Evolutionary conservation across 75 land plant genomes (phyloP).

Genomic region (Picea glauca): DNA sequence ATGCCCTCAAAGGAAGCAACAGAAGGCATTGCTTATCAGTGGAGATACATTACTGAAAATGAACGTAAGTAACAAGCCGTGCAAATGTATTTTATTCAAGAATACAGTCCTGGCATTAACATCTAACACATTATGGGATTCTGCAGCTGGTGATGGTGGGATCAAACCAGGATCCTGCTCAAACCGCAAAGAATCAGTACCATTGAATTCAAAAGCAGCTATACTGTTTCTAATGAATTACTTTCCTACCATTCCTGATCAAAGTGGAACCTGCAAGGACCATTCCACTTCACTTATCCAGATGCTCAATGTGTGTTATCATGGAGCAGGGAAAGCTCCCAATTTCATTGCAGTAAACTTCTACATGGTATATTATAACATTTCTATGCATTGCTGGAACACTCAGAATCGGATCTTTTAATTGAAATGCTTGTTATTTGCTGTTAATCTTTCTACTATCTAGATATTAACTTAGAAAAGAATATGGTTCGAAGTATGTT

Average conservation of each 20-base stretch:
- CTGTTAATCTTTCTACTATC: background rate
- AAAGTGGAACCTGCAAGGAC: slow-evolving; percentile 63
- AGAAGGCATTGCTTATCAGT: slow-evolving; percentile 88
- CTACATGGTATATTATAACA: slow-evolving; percentile 67
- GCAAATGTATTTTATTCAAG: background rate
- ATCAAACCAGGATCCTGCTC: slow-evolving; percentile 45
- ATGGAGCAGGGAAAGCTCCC: slow-evolving; percentile 78
- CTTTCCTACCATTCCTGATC: slow-evolving; percentile 64
- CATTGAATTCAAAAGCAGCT: slow-evolving; percentile 39
- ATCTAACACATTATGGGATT: background rate
- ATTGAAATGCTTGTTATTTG: background rate
- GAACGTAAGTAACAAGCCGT: slow-evolving; percentile 44
- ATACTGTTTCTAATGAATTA: slow-evolving; percentile 68
- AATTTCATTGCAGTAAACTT: slow-evolving; percentile 81
- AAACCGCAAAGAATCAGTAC: slow-evolving; percentile 37
- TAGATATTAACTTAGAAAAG: background rate
- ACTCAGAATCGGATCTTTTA: background rate
- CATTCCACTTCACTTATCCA: slow-evolving; percentile 48
- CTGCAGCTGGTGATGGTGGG: slow-evolving; percentile 79
- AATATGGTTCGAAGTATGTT: background rate
- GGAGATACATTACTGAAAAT: slow-evolving; percentile 82
- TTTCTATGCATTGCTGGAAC: background rate
- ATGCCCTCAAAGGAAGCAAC: slow-evolving; percentile 63
- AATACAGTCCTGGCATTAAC: background rate
- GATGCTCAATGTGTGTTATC: slow-evolving; percentile 64